Evolutionary conservation across 192 early-diverging fungal species (phyloP), one percentile per base, ranked within the genome.

Genomic region (Linderina pennispora): DNA sequence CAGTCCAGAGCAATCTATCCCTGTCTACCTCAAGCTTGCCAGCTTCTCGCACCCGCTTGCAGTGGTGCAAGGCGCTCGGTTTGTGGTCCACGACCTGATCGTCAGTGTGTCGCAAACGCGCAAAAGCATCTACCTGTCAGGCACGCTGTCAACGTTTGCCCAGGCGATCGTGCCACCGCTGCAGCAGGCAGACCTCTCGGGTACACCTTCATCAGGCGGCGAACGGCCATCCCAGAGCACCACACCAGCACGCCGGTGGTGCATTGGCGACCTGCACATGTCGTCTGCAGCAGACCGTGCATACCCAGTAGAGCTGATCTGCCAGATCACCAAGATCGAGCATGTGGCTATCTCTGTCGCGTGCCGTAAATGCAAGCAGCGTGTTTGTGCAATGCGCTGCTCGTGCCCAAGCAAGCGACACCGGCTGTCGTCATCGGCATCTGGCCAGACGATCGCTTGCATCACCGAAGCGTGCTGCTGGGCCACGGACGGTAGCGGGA

Each of bases 401-500:
- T 43, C 33, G 23, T 70, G 66, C 36, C 20, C 43, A 23, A 36
- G 31, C 36, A 56, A 34, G 46, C 49, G 18, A 23, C 50, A 53
- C 22, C 32, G 23, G 9, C 11, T 53, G n/a, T n/a, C n/a, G n/a
- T n/a, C n/a, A n/a, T n/a, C n/a, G n/a, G n/a, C n/a, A n/a, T n/a
- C n/a, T n/a, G n/a, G n/a, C n/a, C n/a, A n/a, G n/a, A n/a, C n/a
- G n/a, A n/a, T n/a, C n/a, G n/a, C n/a, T n/a, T n/a, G n/a, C n/a
- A n/a, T n/a, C n/a, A n/a, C n/a, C n/a, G n/a, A n/a, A n/a, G n/a
- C n/a, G n/a, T n/a, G n/a, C 21, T 57, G 50, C 13, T 47, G 56
- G 17, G 51, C 54, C 9, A 40, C 59, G 1, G 66, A 70, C 21
- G 66, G 66, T 22, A 70, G 66, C 36, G 66, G 66, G 0, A 50